These are phyloP conservation scores for Boechera retrofracta DNA, from an alignment of 345 rosid genomes.

Conservation along the genomic window DNA sequence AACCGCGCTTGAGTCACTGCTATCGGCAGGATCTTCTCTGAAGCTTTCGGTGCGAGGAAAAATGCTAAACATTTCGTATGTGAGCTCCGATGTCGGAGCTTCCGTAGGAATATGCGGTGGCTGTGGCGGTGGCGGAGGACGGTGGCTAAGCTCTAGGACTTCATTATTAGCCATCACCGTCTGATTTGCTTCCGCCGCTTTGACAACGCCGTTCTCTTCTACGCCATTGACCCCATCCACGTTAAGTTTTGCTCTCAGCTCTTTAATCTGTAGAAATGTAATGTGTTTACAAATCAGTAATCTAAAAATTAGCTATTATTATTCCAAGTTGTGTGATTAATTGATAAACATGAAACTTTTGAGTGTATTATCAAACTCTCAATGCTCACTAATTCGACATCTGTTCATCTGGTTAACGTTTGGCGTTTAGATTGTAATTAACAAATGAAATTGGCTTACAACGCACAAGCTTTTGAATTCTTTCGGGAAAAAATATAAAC, in stretches of 20 bases:
- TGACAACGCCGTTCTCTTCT: conserved; percentile 18
- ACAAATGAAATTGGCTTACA: no score
- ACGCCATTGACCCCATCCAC: conserved; percentile 4
- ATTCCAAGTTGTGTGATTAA: background rate
- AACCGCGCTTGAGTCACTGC: conserved; percentile 82
- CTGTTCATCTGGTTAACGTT: no score
- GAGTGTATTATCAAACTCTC: background rate
- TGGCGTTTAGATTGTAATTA: no score
- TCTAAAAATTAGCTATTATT: background rate
- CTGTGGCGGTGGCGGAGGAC: background rate
- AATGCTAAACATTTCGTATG: conserved; percentile 53
- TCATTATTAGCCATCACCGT: conserved; percentile 12
- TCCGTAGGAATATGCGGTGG: conserved; percentile 30
- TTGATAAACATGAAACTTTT: background rate
- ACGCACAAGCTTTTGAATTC: no score
- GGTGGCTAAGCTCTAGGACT: conserved; percentile 31
- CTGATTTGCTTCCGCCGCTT: conserved; percentile 14
- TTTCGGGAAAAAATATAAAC: no score
- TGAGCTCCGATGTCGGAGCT: conserved; percentile 45
- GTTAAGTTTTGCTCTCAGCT: conserved; percentile 40
- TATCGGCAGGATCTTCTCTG: conserved; percentile 75
- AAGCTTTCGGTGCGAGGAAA: conserved; percentile 49
- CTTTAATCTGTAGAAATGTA: conserved; percentile 30
- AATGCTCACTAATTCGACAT: no score
- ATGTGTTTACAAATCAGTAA: no score